Evolutionary conservation across 2,329 filamentous ascomycete genomes (phyloP), one percentile per base, ranked within the genome.

Genomic region (Aspergillus quadricinctus): DNA sequence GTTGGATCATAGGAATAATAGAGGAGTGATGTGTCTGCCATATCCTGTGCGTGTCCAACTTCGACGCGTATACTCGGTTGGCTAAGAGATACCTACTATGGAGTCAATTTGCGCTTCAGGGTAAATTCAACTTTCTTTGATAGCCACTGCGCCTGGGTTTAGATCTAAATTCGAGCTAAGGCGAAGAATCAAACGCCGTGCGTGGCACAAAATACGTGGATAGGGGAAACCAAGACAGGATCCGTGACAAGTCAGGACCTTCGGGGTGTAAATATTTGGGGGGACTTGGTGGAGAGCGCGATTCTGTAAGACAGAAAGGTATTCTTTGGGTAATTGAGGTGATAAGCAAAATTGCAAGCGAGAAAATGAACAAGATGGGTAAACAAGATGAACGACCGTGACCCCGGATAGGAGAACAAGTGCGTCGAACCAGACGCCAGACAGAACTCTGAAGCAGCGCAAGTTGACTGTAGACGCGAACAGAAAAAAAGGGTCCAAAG

Each of bases 321-420:
- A 64, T 64, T 65, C 64, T 65, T 66, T 65, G 61, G 56, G 64
- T 57, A 64, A 54, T 62, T 58, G 59, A 63, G 58, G 52, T 57
- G 61, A 64, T 65, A 66, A 63, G 57, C 64, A 65, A 63, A 57
- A 59, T 57, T 56, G 48, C 52, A 59, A 50, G 54, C 55, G 49
- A 49, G 54, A 56, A 53, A 53, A 57, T 49, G 52, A 57, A 60
- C 57, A 58, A 60, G 57, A 61, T 58, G 54, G 53, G 48, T 57
- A 59, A 64, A 58, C 54, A 59, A 57, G 53, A 64, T 57, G 53
- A 62, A 64, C 57, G 54, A 17, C 6, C 55, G 54, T 48, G 57
- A 57, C 55, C 61, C 53, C 52, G 52, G 51, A 53, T 55, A 52
- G 59, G 56, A 53, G 51, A 49, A 50, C 50, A 48, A 53, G 51